Evolutionary conservation across 1,284 basidiomycete species (phyloP).

Genomic region (Meira miltonrushii): DNA sequence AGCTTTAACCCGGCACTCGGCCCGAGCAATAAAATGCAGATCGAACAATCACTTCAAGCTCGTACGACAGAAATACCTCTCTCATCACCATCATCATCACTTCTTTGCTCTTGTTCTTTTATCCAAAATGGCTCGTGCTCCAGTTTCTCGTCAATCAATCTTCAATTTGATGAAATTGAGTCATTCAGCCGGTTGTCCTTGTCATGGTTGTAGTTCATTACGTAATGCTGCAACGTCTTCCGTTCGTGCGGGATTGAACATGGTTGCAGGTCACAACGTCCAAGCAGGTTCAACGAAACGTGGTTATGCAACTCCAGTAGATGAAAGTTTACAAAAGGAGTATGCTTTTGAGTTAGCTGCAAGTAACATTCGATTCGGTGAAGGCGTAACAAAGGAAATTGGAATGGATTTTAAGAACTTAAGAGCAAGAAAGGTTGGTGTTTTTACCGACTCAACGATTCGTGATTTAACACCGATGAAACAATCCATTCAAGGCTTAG

Average conservation of each 20-base stretch:
- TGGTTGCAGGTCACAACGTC: constrained; percentile 34
- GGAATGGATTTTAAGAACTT: constrained; percentile 73
- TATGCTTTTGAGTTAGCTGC: constrained; percentile 97
- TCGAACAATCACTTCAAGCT: no score
- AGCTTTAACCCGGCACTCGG: no score
- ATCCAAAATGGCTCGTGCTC: not conserved
- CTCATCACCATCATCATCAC: not conserved
- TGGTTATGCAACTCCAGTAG: constrained; percentile 70
- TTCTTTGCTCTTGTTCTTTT: not conserved
- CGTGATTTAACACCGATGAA: constrained; percentile 76
- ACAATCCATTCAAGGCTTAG: constrained; percentile 71
- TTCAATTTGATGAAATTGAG: constrained; percentile 42
- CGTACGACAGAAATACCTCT: not conserved
- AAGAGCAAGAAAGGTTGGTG: constrained; percentile 65
- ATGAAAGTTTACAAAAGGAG: constrained; percentile 67
- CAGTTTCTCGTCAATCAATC: not conserved
- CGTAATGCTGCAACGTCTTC: constrained; percentile 11
- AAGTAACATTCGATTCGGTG: constrained; percentile 63
- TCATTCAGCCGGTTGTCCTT: constrained; percentile 39
- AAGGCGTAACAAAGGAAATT: constrained; percentile 62
- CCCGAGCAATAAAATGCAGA: no score
- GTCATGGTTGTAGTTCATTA: constrained; percentile 36
- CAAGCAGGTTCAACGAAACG: constrained; percentile 27
- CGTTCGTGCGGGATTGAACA: constrained; percentile 32
- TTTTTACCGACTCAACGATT: constrained; percentile 86